Percentiles rank a stretch among this genome's conserved stretches.
phyloP scores from a whole-genome alignment of 2,329 filamentous ascomycete genomes.

The Colletotrichum limetticola region DNA sequence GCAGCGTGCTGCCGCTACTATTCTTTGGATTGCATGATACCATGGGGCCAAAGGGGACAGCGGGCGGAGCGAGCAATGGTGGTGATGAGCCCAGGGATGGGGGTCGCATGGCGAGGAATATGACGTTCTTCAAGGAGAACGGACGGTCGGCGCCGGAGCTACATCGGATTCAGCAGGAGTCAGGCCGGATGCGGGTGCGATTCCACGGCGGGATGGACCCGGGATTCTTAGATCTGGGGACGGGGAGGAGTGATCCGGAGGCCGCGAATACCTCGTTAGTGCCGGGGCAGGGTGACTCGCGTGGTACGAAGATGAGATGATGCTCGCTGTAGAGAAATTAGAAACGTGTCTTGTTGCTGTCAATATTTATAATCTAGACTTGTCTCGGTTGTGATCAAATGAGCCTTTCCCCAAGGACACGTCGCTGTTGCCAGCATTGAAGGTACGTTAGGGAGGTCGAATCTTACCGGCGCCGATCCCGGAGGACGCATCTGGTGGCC shows the following conservation, averaged over 20 bases:
- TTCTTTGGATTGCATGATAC: slow-evolving; percentile 18
- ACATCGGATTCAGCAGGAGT: slow-evolving; percentile 21
- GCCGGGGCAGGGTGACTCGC: not conserved
- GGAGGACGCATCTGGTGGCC: not conserved
- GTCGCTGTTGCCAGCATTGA: not conserved
- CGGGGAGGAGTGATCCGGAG: slow-evolving; percentile 2
- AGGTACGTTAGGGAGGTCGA: not conserved
- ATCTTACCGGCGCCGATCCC: not conserved
- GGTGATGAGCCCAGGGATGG: not conserved
- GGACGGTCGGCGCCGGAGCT: slow-evolving; percentile 13
- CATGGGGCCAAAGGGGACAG: not conserved
- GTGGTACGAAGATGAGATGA: not conserved
- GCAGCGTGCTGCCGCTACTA: slow-evolving; percentile 24
- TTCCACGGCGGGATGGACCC: slow-evolving; percentile 27
- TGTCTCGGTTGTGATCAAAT: too few species aligned
- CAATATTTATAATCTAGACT: too few species aligned
- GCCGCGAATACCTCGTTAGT: not conserved
- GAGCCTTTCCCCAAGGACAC: not conserved
- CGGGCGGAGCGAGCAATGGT: not conserved
- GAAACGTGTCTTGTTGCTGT: too few species aligned
- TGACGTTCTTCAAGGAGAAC: slow-evolving; percentile 12
- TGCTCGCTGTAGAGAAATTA: too few species aligned
- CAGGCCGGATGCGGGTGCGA: slow-evolving; percentile 20
- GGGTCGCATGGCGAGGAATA: slow-evolving; percentile 4
- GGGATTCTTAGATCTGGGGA: slow-evolving; percentile 26